These are phyloP conservation scores for Zizania latifolia DNA, from an alignment of 176 grass and related monocot species.

Conservation along the genomic window DNA sequence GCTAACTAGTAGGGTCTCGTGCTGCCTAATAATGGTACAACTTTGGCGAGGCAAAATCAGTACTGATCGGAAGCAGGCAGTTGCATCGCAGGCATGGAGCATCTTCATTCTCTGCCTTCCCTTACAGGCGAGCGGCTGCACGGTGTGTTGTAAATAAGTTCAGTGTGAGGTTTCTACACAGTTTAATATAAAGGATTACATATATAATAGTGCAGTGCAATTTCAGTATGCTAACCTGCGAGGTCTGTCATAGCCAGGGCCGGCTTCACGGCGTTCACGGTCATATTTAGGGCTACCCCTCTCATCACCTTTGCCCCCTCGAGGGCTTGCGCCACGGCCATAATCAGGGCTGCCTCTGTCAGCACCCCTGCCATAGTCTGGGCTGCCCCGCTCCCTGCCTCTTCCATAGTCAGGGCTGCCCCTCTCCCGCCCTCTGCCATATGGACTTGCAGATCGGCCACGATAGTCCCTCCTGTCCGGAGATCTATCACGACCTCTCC, in stretches of 20 bases:
- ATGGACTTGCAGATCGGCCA: conserved; percentile 63
- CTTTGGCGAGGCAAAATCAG: neutral
- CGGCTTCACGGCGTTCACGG: conserved; percentile 33
- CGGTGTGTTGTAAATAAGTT: conserved; percentile 8
- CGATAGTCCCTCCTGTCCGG: conserved; percentile 51
- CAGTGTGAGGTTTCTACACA: neutral
- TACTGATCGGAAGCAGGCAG: neutral
- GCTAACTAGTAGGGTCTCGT: conserved; percentile 16
- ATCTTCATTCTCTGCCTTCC: conserved; percentile 34
- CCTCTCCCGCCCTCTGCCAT: conserved; percentile 62
- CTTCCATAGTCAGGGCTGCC: conserved; percentile 63
- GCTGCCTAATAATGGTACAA: conserved; percentile 16
- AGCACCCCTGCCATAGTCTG: conserved; percentile 60
- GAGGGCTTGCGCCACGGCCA: conserved; percentile 49
- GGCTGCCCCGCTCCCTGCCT: conserved; percentile 48
- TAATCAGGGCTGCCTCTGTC: conserved; percentile 62
- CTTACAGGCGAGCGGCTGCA: conserved; percentile 46
- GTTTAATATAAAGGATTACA: neutral
- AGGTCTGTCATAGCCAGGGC: conserved; percentile 52
- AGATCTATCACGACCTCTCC: conserved; percentile 68
- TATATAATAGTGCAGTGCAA: neutral
- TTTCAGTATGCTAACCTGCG: conserved; percentile 28
- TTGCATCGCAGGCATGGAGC: neutral
- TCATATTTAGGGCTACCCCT: conserved; percentile 49
- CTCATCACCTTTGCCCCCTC: conserved; percentile 36